phyloP scores from a whole-genome alignment of 2,329 filamentous ascomycete species.

The Colletotrichum sp. region DNA sequence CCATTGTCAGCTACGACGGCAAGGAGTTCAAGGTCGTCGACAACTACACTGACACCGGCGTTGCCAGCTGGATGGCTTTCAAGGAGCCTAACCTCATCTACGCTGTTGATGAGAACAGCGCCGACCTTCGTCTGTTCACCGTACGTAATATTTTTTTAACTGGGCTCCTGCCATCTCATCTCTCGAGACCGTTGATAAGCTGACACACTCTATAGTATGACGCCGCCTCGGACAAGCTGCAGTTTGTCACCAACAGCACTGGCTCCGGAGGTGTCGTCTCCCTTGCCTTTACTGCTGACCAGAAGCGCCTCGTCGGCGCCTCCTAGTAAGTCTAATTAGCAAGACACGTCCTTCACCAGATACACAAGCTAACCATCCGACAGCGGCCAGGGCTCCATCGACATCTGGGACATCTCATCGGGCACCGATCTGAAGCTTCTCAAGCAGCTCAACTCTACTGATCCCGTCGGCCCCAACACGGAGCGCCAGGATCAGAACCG shows the following conservation, averaged over 20 bases:
- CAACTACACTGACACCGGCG: slow-evolving; percentile 34
- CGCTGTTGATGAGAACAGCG: slow-evolving; percentile 52
- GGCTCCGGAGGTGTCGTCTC: slow-evolving; percentile 51
- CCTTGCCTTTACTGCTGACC: slow-evolving; percentile 50
- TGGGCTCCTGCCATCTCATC: not conserved
- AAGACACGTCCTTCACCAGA: not conserved
- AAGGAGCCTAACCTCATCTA: slow-evolving; percentile 46
- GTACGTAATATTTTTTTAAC: slow-evolving; percentile 1
- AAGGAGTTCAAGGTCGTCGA: slow-evolving; percentile 41
- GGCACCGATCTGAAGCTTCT: slow-evolving; percentile 38
- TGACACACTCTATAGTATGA: slow-evolving; percentile 32
- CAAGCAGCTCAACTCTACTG: slow-evolving; percentile 41
- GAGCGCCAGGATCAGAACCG: slow-evolving; percentile 38
- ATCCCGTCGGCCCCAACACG: slow-evolving; percentile 35
- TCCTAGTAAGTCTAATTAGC: slow-evolving; percentile 33
- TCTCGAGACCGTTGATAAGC: not conserved
- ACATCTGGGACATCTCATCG: slow-evolving; percentile 49
- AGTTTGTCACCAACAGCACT: slow-evolving; percentile 29
- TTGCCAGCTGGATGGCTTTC: slow-evolving; percentile 53
- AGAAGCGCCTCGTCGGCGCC: slow-evolving; percentile 49
- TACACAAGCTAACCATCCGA: not conserved
- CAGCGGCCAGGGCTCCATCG: slow-evolving; percentile 41
- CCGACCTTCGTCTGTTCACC: slow-evolving; percentile 42
- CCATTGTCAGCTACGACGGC: slow-evolving; percentile 47
- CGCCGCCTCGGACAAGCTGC: slow-evolving; percentile 32